Evolutionary conservation across 164 flowering plant genomes (phyloP), one percentile per base, ranked within the genome.

Genomic region (Liquidambar formosana): DNA sequence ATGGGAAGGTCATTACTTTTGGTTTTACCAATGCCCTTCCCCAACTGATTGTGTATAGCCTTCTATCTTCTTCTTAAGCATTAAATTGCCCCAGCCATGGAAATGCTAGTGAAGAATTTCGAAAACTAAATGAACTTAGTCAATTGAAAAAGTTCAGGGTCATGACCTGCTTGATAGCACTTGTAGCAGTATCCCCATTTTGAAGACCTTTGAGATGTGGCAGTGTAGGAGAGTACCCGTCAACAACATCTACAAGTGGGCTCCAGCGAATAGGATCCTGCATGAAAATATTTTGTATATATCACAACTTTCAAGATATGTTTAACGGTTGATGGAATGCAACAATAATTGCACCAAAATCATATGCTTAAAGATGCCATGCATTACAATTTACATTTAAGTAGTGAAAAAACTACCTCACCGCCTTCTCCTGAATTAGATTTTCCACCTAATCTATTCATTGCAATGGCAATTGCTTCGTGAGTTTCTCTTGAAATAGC

Each of bases 381-480:
- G 33, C 22, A 15, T 57, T n/a, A 5, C 9, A 13, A n/a, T 19
- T 15, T 65, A 28, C 5, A 33, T 33, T 33, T 33, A 57, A 10
- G 63, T 3, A 28, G 18, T 21, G 15, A 65, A 57, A 14, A 61
- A 22, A 61, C 22, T 91, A 95, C 99, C 99, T 96, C 99, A 63
- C 99, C 99, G 81, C 99, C 99, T 90, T 96, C 99, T 65, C 99
- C 99, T 0, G 99, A 93, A 75, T 96, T 96, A 22, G 99, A 96
- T 67, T 90, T 96, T 69, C 99, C 99, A 80, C 97, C 94, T 62
- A 96, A 25, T 77, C 98, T 87, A 72, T 96, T 96, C 99, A 96
- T 96, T 22, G 99, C 99, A 69, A 96, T 89, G 60, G 99, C 99
- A 81, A 96, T 93, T 38, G 99, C 96, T 82, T 93, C 98, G 78